phyloP scores from a whole-genome alignment of 257 asterid genomes.

The Cinchona pubescens region DNA sequence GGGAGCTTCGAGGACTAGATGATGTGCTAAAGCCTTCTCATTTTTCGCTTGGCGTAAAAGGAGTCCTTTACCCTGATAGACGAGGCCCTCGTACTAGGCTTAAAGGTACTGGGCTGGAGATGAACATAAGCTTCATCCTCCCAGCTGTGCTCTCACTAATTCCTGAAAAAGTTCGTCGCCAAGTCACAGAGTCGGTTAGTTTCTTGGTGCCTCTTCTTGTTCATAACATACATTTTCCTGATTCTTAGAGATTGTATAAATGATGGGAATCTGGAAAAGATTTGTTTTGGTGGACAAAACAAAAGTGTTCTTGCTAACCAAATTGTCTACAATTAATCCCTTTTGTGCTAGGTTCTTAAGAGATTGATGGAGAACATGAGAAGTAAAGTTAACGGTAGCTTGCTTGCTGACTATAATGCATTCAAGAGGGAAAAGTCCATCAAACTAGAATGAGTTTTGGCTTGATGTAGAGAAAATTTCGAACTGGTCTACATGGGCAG shows the following conservation, averaged over 20 bases:
- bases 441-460: conserved; percentile 33
- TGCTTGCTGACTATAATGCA: conserved; percentile 67
- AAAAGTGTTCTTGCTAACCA: neutral
- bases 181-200: conserved; percentile 84
- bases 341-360: conserved; percentile 56
- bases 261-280: neutral
- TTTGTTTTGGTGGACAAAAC: neutral
- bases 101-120: conserved; percentile 68
- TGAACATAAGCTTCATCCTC: conserved; percentile 75
- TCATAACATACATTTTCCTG: neutral
- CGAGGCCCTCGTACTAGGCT: conserved; percentile 60
- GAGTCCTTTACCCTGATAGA: conserved; percentile 73
- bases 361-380: conserved; percentile 81
- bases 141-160: conserved; percentile 75
- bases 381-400: conserved; percentile 69
- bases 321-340: neutral
- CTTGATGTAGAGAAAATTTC: neutral
- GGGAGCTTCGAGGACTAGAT: conserved; percentile 93
- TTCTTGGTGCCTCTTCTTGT: conserved; percentile 5
- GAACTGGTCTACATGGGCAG: neutral
- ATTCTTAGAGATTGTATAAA: neutral
- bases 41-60: conserved; percentile 68
- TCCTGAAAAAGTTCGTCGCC: conserved; percentile 74
- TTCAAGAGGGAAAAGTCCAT: conserved; percentile 71
- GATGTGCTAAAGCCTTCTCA: conserved; percentile 78